Conservation (phyloP, 306 rosid genomes). For the Cucurbita pepo region DNA sequence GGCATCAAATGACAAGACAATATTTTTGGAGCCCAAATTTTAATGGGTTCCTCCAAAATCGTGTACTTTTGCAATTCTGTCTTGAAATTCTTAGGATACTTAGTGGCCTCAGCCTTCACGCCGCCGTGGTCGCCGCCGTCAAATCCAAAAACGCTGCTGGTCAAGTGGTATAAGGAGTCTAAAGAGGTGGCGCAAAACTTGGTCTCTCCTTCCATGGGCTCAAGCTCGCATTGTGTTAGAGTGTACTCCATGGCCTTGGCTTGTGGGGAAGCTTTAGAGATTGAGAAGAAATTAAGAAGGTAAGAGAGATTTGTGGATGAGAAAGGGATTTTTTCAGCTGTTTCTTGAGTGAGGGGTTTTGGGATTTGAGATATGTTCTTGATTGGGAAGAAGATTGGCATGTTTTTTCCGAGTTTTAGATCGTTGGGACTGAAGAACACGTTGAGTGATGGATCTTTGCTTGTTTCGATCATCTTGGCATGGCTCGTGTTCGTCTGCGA, state of each 20-base stretch:
- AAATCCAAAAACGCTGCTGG: slow-evolving; percentile 18
- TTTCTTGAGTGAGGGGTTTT: slow-evolving; percentile 33
- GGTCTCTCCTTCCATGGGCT: slow-evolving; percentile 36
- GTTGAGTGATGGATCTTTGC: slow-evolving; percentile 21
- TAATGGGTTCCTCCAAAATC: slow-evolving; percentile 13
- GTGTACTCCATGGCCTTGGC: slow-evolving; percentile 51
- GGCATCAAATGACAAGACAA: slow-evolving; percentile 62
- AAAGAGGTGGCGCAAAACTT: slow-evolving; percentile 54
- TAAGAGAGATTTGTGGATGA: slow-evolving; percentile 22
- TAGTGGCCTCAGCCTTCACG: slow-evolving; percentile 28
- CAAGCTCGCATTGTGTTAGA: slow-evolving; percentile 32
- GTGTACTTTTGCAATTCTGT: slow-evolving; percentile 44
- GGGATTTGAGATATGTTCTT: slow-evolving; percentile 31
- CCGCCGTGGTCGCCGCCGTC: not conserved
- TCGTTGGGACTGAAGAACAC: slow-evolving; percentile 50
- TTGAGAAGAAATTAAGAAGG: slow-evolving; percentile 41
- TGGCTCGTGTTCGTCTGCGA: not conserved
- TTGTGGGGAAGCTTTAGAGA: slow-evolving; percentile 37
- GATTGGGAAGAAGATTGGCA: slow-evolving; percentile 36
- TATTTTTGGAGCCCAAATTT: slow-evolving; percentile 26
- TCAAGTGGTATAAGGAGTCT: slow-evolving; percentile 36
- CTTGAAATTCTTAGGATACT: slow-evolving; percentile 13
- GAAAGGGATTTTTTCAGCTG: slow-evolving; percentile 44
- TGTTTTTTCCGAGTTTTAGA: slow-evolving; percentile 29
- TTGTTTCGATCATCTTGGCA: not conserved